Percentiles rank a stretch among this genome's conserved stretches.
These are phyloP conservation scores for Phyllosticta citriasiana DNA, from an alignment of 2,329 filamentous ascomycete genomes.

Conservation along the genomic window DNA sequence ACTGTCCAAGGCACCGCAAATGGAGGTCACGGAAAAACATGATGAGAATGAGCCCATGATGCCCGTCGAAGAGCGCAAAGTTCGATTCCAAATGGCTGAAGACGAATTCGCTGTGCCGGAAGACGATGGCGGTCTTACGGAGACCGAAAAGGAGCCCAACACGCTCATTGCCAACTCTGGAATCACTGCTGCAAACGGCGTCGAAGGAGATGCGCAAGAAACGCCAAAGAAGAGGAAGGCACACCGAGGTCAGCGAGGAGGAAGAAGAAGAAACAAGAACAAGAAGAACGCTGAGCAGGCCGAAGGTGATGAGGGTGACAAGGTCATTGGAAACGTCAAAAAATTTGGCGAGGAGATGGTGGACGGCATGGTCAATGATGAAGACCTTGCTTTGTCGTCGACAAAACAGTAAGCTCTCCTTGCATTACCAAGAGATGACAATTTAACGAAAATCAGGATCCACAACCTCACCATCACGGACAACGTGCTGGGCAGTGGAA, in stretches of 20 bases:
- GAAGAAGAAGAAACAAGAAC: conserved; percentile 34
- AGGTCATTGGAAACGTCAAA: conserved; percentile 31
- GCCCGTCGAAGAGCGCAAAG: conserved; percentile 5
- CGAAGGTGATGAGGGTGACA: conserved; percentile 23
- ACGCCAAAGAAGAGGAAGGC: conserved; percentile 39
- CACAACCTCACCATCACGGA: conserved; percentile 53
- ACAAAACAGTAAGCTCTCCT: conserved; percentile 32
- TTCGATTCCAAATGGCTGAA: conserved; percentile 9
- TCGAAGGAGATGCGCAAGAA: conserved; percentile 12
- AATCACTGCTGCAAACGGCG: background rate
- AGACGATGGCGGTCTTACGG: background rate
- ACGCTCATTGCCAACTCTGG: background rate
- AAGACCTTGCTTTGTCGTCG: conserved; percentile 22
- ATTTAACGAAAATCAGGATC: conserved; percentile 26
- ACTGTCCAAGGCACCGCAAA: background rate
- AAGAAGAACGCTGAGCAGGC: conserved; percentile 26
- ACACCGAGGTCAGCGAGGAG: conserved; percentile 39
- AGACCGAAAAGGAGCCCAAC: background rate
- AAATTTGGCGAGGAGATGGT: conserved; percentile 24
- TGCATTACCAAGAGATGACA: background rate
- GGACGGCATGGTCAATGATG: conserved; percentile 26
- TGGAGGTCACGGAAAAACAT: background rate
- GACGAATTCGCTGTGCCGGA: conserved; percentile 7
- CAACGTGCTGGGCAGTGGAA: conserved; percentile 60
- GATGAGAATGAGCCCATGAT: background rate